Evolutionary conservation across 2,329 filamentous ascomycete genomes (phyloP).

Genomic region (Aspergillus cejpii): DNA sequence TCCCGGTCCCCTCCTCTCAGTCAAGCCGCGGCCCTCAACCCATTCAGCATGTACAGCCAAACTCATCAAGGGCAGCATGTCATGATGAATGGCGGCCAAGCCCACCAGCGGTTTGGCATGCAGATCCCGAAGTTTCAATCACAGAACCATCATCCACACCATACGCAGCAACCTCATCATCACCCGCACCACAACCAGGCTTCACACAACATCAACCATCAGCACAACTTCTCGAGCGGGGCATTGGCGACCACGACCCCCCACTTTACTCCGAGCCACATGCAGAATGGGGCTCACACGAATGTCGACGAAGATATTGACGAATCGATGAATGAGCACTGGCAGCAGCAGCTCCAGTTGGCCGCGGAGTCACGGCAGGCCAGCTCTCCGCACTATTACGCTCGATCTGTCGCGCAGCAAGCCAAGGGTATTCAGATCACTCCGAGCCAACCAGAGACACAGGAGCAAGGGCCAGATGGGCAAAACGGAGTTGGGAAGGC

Average conservation of each 20-base stretch:
- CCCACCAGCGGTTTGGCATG: constrained; percentile 45
- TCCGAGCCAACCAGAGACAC: constrained; percentile 46
- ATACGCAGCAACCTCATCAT: constrained; percentile 40
- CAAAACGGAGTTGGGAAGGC: constrained; percentile 60
- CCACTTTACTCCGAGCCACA: constrained; percentile 53
- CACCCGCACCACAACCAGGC: constrained; percentile 40
- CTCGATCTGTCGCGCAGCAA: constrained; percentile 43
- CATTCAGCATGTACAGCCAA: constrained; percentile 45
- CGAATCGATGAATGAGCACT: constrained; percentile 63
- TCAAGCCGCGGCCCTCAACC: constrained; percentile 39
- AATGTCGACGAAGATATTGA: constrained; percentile 51
- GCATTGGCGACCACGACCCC: constrained; percentile 45
- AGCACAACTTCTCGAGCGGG: constrained; percentile 46
- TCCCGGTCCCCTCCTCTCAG: constrained; percentile 43
- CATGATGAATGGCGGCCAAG: constrained; percentile 46
- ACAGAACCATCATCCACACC: constrained; percentile 42
- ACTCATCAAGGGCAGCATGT: constrained; percentile 45
- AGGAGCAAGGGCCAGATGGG: constrained; percentile 47
- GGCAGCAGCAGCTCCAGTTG: constrained; percentile 78
- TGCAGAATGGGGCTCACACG: constrained; percentile 54
- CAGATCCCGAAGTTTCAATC: constrained; percentile 45
- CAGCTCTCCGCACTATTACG: constrained; percentile 66
- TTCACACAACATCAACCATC: constrained; percentile 42
- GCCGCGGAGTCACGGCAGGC: constrained; percentile 67
- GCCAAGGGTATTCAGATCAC: constrained; percentile 41